Conservation (phyloP, 2,329 filamentous ascomycete species). For the Arthrobotrys musiformis region DNA sequence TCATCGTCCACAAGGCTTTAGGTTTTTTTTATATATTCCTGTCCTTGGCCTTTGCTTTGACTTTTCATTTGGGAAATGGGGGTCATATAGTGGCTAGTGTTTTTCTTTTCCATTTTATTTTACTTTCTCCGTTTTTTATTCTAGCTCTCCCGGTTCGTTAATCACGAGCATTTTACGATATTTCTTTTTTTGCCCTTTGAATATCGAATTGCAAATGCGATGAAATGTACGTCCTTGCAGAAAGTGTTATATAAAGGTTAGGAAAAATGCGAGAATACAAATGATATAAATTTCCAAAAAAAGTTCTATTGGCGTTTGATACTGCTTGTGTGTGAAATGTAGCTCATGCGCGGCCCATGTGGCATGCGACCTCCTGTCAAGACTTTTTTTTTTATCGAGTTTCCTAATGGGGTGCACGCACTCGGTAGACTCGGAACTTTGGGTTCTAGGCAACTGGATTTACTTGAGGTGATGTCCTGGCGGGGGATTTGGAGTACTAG, state of each 20-base stretch:
- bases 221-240: slow-evolving; percentile 11
- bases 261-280: slow-evolving; percentile 9
- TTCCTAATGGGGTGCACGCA: not conserved
- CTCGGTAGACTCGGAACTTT: not conserved
- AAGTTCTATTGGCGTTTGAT: not conserved
- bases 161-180: not conserved
- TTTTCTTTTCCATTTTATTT: not conserved
- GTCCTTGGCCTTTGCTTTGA: not conserved
- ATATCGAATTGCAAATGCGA: not conserved
- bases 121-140: not conserved
- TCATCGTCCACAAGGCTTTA: no score
- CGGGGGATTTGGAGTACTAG: not conserved
- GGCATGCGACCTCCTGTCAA: no score
- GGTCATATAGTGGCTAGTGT: not conserved
- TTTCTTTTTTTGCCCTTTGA: no score
- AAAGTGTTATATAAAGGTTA: slow-evolving; percentile 17
- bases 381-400: no score
- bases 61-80: slow-evolving; percentile 21
- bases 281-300: not conserved
- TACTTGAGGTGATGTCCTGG: not conserved
- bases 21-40: slow-evolving; percentile 10
- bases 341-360: no score
- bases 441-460: not conserved
- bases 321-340: no score
- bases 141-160: not conserved